Evolutionary conservation across 163 green algal species (phyloP).

Genomic region (Scenedesmus sp.): DNA sequence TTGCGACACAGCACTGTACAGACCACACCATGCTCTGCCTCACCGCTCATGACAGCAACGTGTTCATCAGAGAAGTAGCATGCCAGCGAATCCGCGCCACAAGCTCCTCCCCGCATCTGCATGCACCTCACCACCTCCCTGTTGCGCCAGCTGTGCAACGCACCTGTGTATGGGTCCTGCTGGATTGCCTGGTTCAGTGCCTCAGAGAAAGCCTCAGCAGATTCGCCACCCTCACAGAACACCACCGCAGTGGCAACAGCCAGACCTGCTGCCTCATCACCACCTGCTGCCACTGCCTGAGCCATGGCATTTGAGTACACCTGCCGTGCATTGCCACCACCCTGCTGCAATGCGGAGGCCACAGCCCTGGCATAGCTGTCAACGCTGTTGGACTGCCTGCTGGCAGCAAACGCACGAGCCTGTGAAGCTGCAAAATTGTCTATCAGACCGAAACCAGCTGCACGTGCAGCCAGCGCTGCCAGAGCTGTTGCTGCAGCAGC

Average conservation of each 20-base stretch:
- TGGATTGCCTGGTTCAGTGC: slow-evolving; percentile 34
- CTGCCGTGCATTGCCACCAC: slow-evolving; percentile 6
- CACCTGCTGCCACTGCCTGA: slow-evolving; percentile 16
- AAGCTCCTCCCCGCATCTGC: too few relatives aligned
- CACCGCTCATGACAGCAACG: too few relatives aligned
- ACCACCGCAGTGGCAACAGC: slow-evolving; percentile 42
- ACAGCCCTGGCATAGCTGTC: slow-evolving; percentile 29
- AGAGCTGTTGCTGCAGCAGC: slow-evolving; percentile 22
- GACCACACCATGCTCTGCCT: too few relatives aligned
- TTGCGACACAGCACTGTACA: too few relatives aligned
- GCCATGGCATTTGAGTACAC: slow-evolving; percentile 20
- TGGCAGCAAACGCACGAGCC: slow-evolving; percentile 28
- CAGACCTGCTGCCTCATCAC: slow-evolving; percentile 41
- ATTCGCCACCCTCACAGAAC: slow-evolving; percentile 40
- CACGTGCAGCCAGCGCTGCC: not conserved
- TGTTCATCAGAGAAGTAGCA: too few relatives aligned
- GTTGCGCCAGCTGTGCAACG: not conserved
- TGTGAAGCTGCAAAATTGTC: slow-evolving; percentile 35
- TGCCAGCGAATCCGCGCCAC: too few relatives aligned
- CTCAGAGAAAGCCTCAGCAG: slow-evolving; percentile 36
- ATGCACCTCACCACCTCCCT: too few relatives aligned
- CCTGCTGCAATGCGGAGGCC: slow-evolving; percentile 26
- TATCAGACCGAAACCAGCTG: not conserved
- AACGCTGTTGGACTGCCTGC: not conserved
- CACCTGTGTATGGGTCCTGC: slow-evolving; percentile 36